Evolutionary conservation across 371 early-diverging fungal species (phyloP), one percentile per base, ranked within the genome.

Genomic region (Entomophthora muscae): DNA sequence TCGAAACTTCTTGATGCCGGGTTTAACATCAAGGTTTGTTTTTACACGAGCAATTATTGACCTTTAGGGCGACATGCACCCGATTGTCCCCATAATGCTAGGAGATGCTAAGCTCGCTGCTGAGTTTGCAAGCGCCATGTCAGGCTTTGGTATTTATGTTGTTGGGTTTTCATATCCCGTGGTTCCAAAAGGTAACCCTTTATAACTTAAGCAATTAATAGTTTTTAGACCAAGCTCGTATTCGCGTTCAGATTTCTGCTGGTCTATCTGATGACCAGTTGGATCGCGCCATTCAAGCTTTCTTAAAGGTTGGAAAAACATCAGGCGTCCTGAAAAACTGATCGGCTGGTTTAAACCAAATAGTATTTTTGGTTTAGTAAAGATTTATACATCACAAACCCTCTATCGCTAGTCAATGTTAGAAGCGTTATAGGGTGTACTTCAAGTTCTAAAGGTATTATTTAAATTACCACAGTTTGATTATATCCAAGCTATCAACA

Each of bases 101-200:
- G 80, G 79, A 28, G 83, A 82, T 62, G 83, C 82, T 3, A 72
- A 74, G 10, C 64, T 80, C 21, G 82, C 83, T 12, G 32, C 74
- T 3, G 61, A 69, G 61, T 79, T 82, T 73, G 82, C 83, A 1
- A 77, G 78, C 26, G 71, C 69, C 61, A 73, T 82, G 82, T 69
- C 79, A 58, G 67, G 66, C 56, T 73, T 73, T 22, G 81, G 78
- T 26, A 74, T 82, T 63, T 82, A 82, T 65, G 83, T 82, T 30
- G 67, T 82, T 59, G 82, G 79, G 7, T 82, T 82, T 70, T 79
- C 80, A 17, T 82, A 77, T 68, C 83, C 83, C 0, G 83, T 82
- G 1, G 83, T 82, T n/a, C 83, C 83, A 31, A 76, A 76, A 66
- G 82, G 76, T 58, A 58, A 55, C 21, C 22, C 31, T 27, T 23